A percentile compares a stretch with the other conserved stretches of the same genome.
Conservation (phyloP, 768 basidiomycete genomes). For the Chalciporus chontae region DNA sequence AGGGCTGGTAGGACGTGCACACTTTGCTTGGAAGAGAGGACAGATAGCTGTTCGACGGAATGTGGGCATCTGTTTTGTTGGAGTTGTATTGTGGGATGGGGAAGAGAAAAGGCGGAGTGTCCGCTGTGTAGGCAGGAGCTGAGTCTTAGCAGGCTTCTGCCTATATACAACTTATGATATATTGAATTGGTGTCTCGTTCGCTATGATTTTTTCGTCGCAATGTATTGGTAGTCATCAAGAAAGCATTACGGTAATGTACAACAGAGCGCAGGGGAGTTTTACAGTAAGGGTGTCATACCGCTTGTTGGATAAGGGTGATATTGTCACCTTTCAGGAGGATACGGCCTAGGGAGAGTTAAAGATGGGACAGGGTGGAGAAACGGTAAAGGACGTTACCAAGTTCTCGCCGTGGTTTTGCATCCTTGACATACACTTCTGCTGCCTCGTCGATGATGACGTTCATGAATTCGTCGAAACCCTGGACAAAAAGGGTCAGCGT, state of each 20-base stretch:
- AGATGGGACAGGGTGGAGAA: conserved; percentile 1
- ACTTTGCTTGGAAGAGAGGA: conserved; percentile 81
- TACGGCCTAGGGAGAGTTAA: conserved; percentile 60
- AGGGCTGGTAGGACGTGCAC: conserved; percentile 72
- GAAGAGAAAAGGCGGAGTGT: conserved; percentile 86
- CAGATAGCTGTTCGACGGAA: conserved; percentile 78
- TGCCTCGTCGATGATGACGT: conserved; percentile 91
- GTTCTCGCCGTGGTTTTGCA: conserved; percentile 75
- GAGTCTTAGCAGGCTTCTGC: conserved; percentile 63
- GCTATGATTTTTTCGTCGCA: not conserved
- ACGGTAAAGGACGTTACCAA: conserved; percentile 54
- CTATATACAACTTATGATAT: conserved; percentile 77
- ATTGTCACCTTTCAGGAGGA: conserved; percentile 95
- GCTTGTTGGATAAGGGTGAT: conserved; percentile 93
- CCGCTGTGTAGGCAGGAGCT: conserved; percentile 81
- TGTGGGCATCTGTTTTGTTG: conserved; percentile 91
- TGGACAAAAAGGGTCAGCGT: conserved; percentile 35
- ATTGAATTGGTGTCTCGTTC: not conserved
- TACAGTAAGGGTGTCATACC: conserved; percentile 23
- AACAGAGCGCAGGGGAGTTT: conserved; percentile 12
- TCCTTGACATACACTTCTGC: conserved; percentile 90
- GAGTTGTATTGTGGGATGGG: conserved; percentile 88
- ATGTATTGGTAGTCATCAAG: conserved; percentile 2
- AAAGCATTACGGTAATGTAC: conserved; percentile 20
- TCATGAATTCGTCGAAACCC: conserved; percentile 99